Evolutionary conservation across 2,329 filamentous ascomycete genomes (phyloP).

Genomic region (Diplocarpon rosae): DNA sequence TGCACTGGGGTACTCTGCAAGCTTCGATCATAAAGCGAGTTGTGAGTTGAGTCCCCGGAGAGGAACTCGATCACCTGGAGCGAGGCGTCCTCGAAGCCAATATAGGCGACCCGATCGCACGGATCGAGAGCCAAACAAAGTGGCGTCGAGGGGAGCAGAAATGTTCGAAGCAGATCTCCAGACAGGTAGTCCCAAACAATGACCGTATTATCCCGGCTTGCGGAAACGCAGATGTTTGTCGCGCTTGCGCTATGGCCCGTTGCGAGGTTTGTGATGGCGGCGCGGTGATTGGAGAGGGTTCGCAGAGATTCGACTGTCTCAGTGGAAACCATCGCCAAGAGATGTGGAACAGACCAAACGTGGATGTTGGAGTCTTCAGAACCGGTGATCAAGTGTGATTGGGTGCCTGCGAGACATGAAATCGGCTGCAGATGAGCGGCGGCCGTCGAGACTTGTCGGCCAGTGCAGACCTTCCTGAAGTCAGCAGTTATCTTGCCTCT

Average conservation of each 20-base stretch:
- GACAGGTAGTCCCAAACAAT: conserved; percentile 88
- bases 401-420: conserved; percentile 61
- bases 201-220: conserved; percentile 76
- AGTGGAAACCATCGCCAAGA: conserved; percentile 50
- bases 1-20: conserved; percentile 48
- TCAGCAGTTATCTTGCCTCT: conserved; percentile 7
- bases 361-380: conserved; percentile 84
- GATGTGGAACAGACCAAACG: conserved; percentile 73
- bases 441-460: conserved; percentile 63
- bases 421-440: conserved; percentile 72
- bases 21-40: conserved; percentile 32
- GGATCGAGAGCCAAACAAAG: conserved; percentile 69
- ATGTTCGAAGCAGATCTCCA: conserved; percentile 66
- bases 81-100: conserved; percentile 69
- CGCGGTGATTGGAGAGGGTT: conserved; percentile 68
- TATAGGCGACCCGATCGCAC: conserved; percentile 71
- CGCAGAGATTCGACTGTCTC: conserved; percentile 58
- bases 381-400: conserved; percentile 63
- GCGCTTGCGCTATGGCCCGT: conserved; percentile 58
- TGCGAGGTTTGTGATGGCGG: conserved; percentile 54
- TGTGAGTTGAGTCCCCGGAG: conserved; percentile 34
- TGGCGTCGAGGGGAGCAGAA: conserved; percentile 66
- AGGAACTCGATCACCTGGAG: conserved; percentile 71
- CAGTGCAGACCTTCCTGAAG: conserved; percentile 52
- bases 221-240: conserved; percentile 74